Conservation (phyloP, 2,329 filamentous ascomycete genomes). For the Colletotrichum siamense region DNA sequence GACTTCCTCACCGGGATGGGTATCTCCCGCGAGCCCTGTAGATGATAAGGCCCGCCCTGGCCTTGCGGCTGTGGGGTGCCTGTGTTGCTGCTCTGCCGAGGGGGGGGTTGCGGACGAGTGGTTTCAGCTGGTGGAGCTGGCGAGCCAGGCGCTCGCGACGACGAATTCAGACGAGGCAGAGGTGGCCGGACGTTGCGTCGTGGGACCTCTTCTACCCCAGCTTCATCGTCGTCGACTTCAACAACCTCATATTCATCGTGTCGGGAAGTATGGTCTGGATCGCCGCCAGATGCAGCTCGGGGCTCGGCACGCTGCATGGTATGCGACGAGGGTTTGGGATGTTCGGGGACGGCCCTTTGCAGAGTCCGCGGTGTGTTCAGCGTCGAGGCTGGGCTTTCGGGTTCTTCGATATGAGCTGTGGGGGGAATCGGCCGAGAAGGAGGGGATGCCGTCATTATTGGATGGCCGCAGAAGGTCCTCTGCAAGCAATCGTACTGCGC, state of each 20-base stretch:
- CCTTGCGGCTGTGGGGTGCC: conserved; percentile 3
- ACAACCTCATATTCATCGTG: conserved; percentile 22
- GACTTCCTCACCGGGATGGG: conserved; percentile 16
- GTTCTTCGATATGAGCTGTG: conserved; percentile 1
- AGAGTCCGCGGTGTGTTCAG: neutral
- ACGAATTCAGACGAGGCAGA: conserved; percentile 23
- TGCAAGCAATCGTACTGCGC: neutral
- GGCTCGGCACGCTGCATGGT: conserved; percentile 6
- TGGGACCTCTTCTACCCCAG: conserved; percentile 4
- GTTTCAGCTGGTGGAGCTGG: conserved; percentile 1
- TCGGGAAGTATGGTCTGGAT: conserved; percentile 8
- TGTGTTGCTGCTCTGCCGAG: conserved; percentile 4
- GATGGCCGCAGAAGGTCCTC: neutral
- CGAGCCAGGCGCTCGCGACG: conserved; percentile 18
- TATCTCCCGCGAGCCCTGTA: conserved; percentile 21
- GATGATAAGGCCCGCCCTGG: conserved; percentile 8
- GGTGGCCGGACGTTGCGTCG: conserved; percentile 1
- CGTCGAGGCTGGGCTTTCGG: conserved; percentile 3
- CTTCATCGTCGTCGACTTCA: conserved; percentile 11
- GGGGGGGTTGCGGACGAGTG: neutral
- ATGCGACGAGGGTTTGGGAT: neutral
- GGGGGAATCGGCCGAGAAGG: conserved; percentile 18
- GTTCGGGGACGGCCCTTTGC: conserved; percentile 5
- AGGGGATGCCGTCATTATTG: conserved; percentile 17
- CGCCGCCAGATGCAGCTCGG: neutral